Conservation (phyloP, 2,329 filamentous ascomycete species). For the Botryotinia convoluta region DNA sequence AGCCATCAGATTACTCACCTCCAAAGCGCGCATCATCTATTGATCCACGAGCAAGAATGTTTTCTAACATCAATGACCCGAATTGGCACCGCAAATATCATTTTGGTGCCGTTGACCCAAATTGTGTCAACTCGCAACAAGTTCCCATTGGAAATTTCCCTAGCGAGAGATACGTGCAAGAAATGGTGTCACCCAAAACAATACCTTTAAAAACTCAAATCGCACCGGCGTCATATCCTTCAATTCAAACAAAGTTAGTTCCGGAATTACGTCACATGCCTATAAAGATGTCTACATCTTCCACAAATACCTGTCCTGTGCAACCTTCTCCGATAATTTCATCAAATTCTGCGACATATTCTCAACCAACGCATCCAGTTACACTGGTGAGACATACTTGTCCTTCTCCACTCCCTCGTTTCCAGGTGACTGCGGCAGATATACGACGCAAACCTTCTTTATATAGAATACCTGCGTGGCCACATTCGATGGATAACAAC, state of each 20-base stretch:
- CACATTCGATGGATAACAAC: neutral
- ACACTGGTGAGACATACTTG: neutral
- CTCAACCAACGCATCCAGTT: neutral
- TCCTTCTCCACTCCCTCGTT: neutral
- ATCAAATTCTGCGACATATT: neutral
- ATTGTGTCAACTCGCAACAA: neutral
- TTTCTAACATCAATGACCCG: neutral
- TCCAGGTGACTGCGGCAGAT: slow-evolving; percentile 22
- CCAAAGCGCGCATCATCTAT: neutral
- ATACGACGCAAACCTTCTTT: slow-evolving; percentile 33
- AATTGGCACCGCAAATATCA: slow-evolving; percentile 18
- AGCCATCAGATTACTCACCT: neutral
- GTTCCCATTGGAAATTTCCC: neutral
- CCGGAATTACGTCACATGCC: neutral
- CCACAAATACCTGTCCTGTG: neutral
- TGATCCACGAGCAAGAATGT: neutral
- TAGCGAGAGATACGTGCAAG: neutral
- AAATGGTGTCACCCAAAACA: slow-evolving; percentile 18
- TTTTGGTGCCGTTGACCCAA: neutral
- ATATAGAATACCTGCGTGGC: slow-evolving; percentile 33
- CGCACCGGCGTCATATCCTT: neutral
- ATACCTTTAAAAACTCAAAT: slow-evolving; percentile 21
- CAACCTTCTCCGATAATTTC: neutral
- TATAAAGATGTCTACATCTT: neutral
- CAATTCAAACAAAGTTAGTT: neutral